Evolutionary conservation across 2,329 filamentous ascomycete species (phyloP), one percentile per base, ranked within the genome.

Genomic region (Simplicillium aogashimaense): DNA sequence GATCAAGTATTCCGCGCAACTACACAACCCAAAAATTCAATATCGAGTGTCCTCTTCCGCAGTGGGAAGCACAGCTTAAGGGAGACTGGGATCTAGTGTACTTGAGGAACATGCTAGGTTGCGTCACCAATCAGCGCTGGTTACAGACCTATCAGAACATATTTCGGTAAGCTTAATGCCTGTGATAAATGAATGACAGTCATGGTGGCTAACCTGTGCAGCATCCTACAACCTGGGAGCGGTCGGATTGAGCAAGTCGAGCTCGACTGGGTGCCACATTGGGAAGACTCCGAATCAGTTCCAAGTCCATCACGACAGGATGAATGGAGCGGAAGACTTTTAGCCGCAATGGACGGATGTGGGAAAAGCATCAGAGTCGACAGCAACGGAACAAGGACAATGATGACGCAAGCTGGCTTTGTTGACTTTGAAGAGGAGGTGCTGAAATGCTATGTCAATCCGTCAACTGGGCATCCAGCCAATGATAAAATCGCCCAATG

Each of bases 221-320:
- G 83, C 39, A 85, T 94, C 54, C 70, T 95, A 18, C 79, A 78
- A 50, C 86, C 87, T 2, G 81, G 81, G 2, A 72, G 67, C 32
- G 90, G 89, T 40, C 75, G 72, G 55, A 72, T 95, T 41, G 89
- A 97, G 60, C 87, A 94, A 50, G 76, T 94, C 36, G 90, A 97
- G 57, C 83, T 97, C 40, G 87, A 97, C 59, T 85, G 85, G 60
- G 68, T 74, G 36, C 86, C 87, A 14, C 77, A 77, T 38, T 83
- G 78, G 53, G 81, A 87, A 46, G 78, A 85, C 50, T 70, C 20
- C 5, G 20, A 25, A 25, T 25, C 9, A 25, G 20, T 25, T 25
- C 20, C 20, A 25, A 25, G 9, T 25, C 20, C 20, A 9, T 25
- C 20, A 9, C 5, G 20, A 9, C 20, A 25, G 9, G 20, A 25